Conservation (phyloP, 345 rosid species). For the Lagerstroemia speciosa region DNA sequence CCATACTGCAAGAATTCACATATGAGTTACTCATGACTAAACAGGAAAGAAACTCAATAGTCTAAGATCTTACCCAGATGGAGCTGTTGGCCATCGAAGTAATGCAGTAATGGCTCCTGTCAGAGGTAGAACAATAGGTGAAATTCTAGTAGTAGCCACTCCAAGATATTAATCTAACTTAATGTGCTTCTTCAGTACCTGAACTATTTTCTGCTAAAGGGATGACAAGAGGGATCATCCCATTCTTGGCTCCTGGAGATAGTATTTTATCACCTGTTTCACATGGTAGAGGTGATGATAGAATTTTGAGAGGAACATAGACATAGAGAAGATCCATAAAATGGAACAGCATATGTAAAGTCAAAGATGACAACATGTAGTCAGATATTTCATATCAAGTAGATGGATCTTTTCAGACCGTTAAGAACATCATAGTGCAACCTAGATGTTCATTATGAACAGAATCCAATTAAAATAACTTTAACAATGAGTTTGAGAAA, state of each 20-base stretch:
- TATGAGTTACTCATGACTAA: neutral
- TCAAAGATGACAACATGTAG: neutral
- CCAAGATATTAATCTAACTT: neutral
- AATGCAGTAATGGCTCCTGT: constrained; percentile 68
- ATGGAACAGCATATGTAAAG: neutral
- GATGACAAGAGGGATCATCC: constrained; percentile 64
- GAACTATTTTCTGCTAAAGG: constrained; percentile 59
- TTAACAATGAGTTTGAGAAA: neutral
- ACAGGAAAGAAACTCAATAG: neutral
- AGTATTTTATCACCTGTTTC: constrained; percentile 56
- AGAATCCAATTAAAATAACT: neutral
- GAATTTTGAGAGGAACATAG: neutral
- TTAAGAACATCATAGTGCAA: neutral
- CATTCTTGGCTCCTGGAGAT: constrained; percentile 69
- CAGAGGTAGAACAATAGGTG: neutral
- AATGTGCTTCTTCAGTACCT: constrained; percentile 28
- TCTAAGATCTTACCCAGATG: constrained; percentile 49
- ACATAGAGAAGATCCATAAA: neutral
- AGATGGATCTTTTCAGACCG: neutral
- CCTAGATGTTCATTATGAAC: neutral
- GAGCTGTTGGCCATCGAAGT: constrained; percentile 93
- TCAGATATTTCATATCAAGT: neutral
- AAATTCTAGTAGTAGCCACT: neutral
- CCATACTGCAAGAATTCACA: constrained; percentile 48
- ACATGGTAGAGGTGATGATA: neutral